Evolutionary conservation across 2,329 filamentous ascomycete genomes (phyloP).

Genomic region (Diaporthe velutina): DNA sequence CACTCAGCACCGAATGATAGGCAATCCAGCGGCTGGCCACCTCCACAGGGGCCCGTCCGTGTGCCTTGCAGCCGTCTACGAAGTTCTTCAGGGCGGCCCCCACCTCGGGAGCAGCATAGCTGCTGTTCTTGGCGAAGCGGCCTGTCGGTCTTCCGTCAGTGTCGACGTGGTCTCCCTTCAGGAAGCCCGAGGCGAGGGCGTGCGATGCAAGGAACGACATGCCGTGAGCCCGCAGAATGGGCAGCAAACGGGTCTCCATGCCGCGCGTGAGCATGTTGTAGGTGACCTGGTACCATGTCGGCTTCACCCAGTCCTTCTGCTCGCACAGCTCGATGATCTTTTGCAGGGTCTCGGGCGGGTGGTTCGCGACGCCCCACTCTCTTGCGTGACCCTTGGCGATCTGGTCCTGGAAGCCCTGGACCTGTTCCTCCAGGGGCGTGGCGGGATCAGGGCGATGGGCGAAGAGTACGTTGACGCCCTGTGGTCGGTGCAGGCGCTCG

Average conservation of each 20-base stretch:
- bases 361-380: conserved; percentile 55
- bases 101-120: conserved; percentile 48
- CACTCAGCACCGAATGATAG: conserved; percentile 39
- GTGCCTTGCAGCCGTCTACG: conserved; percentile 43
- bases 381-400: conserved; percentile 49
- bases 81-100: conserved; percentile 48
- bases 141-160: conserved; percentile 45
- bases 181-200: conserved; percentile 47
- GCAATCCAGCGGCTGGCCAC: conserved; percentile 45
- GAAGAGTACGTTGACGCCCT: conserved; percentile 51
- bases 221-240: conserved; percentile 50
- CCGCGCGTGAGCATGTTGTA: conserved; percentile 54
- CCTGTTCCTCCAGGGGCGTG: conserved; percentile 52
- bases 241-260: conserved; percentile 51
- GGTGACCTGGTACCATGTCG: conserved; percentile 54
- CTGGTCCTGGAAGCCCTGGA: conserved; percentile 49
- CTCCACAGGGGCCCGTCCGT: conserved; percentile 48
- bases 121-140: conserved; percentile 41
- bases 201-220: conserved; percentile 44
- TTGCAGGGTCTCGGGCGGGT: conserved; percentile 46
- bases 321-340: conserved; percentile 50
- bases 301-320: conserved; percentile 51
- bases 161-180: conserved; percentile 50
- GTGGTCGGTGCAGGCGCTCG: conserved; percentile 42
- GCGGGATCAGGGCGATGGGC: conserved; percentile 51